These are phyloP conservation scores for Suhomyces prunicola DNA, from an alignment of 805 yeast species.

Conservation along the genomic window DNA sequence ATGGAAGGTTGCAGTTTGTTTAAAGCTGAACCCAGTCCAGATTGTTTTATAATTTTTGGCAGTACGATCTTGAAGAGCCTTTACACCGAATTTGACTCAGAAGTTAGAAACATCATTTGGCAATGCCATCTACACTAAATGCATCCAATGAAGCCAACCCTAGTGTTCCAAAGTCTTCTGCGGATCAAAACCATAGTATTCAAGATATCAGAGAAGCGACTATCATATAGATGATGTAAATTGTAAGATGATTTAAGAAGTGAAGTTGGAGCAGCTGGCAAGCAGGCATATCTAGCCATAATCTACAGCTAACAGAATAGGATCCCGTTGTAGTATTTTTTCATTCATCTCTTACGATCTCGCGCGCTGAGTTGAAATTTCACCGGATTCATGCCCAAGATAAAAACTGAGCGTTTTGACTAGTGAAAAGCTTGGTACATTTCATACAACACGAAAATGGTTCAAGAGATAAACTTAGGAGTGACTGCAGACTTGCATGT, in stretches of 20 bases:
- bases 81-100: neutral
- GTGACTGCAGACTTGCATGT: conserved; percentile 91
- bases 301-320: neutral
- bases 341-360: too few species aligned
- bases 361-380: neutral
- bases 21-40: neutral
- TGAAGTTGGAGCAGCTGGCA: neutral
- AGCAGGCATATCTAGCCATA: neutral
- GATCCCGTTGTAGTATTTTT: neutral
- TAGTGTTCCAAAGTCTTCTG: neutral
- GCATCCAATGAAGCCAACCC: neutral
- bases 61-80: neutral
- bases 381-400: neutral
- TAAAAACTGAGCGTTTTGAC: neutral
- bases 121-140: neutral
- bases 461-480: conserved; percentile 54
- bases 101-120: neutral
- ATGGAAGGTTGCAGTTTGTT: neutral
- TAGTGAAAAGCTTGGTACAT: neutral
- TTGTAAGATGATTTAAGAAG: neutral
- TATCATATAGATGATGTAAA: neutral
- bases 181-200: neutral
- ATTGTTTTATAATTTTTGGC: neutral
- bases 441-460: neutral
- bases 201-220: neutral